These are phyloP conservation scores for Colletotrichum cuscutae DNA, from an alignment of 2,329 filamentous ascomycete species.

Conservation along the genomic window DNA sequence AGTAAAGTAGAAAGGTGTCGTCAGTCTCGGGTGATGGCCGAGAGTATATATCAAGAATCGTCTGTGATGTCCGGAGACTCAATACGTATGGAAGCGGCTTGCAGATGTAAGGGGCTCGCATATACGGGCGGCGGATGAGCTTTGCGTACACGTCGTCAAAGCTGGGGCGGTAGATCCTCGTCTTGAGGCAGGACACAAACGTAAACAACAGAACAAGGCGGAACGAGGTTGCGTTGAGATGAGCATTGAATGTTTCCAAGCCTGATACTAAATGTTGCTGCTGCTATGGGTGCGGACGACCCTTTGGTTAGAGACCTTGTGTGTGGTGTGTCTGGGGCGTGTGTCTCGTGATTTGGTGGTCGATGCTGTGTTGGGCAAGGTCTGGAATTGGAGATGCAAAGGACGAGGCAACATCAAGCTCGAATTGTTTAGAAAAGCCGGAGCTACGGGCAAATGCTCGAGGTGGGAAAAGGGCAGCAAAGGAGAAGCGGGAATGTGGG, in stretches of 20 bases:
- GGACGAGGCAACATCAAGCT: conserved; percentile 23
- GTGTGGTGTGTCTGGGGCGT: conserved; percentile 8
- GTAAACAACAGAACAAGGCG: conserved; percentile 30
- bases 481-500: conserved; percentile 24
- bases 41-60: neutral
- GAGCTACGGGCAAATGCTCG: conserved; percentile 23
- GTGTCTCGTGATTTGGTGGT: conserved; percentile 21
- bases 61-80: neutral
- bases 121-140: conserved; percentile 9
- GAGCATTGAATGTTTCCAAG: conserved; percentile 35
- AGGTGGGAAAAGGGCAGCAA: conserved; percentile 14
- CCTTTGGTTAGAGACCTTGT: neutral
- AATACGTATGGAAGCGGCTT: conserved; percentile 7
- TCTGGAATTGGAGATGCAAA: neutral
- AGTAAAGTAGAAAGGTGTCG: neutral
- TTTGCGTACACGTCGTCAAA: conserved; percentile 5
- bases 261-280: neutral
- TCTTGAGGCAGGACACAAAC: conserved; percentile 18
- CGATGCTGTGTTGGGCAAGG: conserved; percentile 10
- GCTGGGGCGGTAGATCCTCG: conserved; percentile 7
- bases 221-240: conserved; percentile 33
- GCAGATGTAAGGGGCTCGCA: conserved; percentile 10
- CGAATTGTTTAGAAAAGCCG: conserved; percentile 24
- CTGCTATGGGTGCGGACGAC: conserved; percentile 18
- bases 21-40: neutral